Evolutionary conservation across 441 rosid genomes (phyloP).

Genomic region (Arabidopsis hybrid): DNA sequence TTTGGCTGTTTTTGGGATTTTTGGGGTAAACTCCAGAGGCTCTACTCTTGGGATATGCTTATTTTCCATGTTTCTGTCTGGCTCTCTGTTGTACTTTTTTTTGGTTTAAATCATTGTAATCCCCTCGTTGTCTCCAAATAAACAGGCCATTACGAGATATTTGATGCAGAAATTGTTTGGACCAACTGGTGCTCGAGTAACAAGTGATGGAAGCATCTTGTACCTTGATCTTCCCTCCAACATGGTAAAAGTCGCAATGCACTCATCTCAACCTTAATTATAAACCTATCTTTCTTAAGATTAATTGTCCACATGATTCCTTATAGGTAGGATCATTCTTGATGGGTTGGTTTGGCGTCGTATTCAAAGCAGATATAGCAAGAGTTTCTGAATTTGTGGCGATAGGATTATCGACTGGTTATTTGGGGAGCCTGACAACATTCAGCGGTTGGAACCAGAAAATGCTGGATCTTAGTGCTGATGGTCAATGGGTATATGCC

Average conservation of each 20-base stretch:
- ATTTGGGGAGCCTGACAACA: conserved; percentile 87
- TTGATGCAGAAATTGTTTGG: conserved; percentile 79
- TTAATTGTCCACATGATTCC: neutral
- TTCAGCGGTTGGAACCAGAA: conserved; percentile 96
- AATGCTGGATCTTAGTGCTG: conserved; percentile 82
- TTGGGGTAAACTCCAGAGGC: conserved; percentile 64
- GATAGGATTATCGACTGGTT: conserved; percentile 84
- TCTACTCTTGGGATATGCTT: conserved; percentile 11
- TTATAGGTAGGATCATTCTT: conserved; percentile 89
- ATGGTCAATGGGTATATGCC: conserved; percentile 78
- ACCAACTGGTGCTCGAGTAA: conserved; percentile 65
- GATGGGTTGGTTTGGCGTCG: conserved; percentile 97
- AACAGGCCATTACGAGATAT: conserved; percentile 83
- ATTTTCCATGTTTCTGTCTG: conserved; percentile 1
- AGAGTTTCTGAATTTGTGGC: conserved; percentile 70
- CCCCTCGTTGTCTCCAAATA: conserved; percentile 19
- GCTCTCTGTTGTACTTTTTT: conserved; percentile 28
- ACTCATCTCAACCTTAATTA: neutral
- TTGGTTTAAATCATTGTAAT: conserved; percentile 18
- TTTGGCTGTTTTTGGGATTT: conserved; percentile 87
- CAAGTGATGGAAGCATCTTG: conserved; percentile 61
- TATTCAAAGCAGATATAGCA: conserved; percentile 77
- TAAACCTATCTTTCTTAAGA: neutral
- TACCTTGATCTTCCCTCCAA: conserved; percentile 92
- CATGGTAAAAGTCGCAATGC: conserved; percentile 55